phyloP scores from a whole-genome alignment of 176 grass and related monocot species.

The Themeda triandra region DNA sequence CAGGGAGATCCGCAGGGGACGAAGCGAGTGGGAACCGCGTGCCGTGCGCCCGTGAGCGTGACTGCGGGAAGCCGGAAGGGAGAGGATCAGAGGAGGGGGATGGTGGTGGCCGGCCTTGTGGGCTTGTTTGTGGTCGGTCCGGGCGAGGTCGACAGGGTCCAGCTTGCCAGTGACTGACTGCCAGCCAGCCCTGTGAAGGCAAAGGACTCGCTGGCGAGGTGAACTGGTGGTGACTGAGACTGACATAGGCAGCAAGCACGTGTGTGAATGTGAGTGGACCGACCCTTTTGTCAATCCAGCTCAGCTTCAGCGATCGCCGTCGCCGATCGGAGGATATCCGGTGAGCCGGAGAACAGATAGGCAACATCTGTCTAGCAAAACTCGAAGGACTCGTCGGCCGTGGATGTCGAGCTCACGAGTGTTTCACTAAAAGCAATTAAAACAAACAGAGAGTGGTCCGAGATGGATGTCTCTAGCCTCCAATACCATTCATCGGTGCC shows the following conservation, averaged over 20 bases:
- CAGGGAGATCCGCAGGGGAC: neutral
- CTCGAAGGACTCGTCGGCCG: no score
- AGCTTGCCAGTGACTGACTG: no score
- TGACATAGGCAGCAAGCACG: neutral
- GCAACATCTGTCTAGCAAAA: no score
- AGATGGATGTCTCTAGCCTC: no score
- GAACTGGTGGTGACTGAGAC: no score
- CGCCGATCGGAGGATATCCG: neutral
- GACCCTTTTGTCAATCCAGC: neutral
- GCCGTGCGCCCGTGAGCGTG: neutral
- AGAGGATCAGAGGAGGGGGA: neutral
- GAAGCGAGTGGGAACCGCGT: slow-evolving; percentile 38
- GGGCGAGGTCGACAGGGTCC: neutral
- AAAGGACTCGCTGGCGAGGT: no score
- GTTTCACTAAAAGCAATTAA: no score
- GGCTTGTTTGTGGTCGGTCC: neutral
- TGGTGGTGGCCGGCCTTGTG: no score
- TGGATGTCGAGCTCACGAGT: no score
- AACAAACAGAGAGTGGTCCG: no score
- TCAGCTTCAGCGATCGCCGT: neutral
- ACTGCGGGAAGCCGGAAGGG: neutral
- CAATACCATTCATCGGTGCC: no score
- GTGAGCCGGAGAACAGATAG: neutral
- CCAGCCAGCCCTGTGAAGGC: no score
- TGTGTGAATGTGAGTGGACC: neutral